Base-by-base conservation (phyloP, 108 stramenopile species). In the Conticribra guillardii region DNA sequence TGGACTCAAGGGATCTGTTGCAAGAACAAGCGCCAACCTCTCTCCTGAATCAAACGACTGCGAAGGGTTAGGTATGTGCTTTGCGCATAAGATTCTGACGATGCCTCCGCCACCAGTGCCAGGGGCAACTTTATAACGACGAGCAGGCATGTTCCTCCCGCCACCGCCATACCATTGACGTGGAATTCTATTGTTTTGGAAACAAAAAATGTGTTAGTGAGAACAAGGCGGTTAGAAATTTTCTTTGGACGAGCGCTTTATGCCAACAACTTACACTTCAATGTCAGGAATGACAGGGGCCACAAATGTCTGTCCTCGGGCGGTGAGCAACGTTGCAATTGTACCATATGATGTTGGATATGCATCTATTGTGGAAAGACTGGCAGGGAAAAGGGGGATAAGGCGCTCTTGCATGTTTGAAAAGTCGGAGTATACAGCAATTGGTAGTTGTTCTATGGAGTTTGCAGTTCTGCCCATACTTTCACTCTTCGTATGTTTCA, bases 361-460 rank as follows among this genome's bases (percentile, higher is more conserved):
- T 7, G 80, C 76, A 74, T 87, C 87, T 0, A 65, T 68, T 32
- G 44, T 67, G 3, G 55, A 74, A 19, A 84, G 32, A 2, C 41
- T 34, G 0, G 62, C 33, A 4, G 82, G 27, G 14, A 63, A 18
- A 11, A 89, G 44, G 9, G 83, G 82, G 32, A 87, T 62, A 18
- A 85, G 28, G 3, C 89, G 75, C 64, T 87, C 85, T 46, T 90
- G 89, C 19, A 73, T 82, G 32, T 75, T 74, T 50, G 81, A 63
- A 76, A 90, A 87, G 70, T 90, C 89, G 9, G 85, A 86, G 31
- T 84, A 79, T 1, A 90, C 81, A n/a, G 71, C 71, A 72, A 90
- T 83, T 3, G 83, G 79, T 3, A 88, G 62, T 14, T 62, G 70
- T 22, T 64, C 44, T 45, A 81, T 44, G n/a, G 64, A 64, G 16